Evolutionary conservation across 2,329 filamentous ascomycete species (phyloP), one percentile per base, ranked within the genome.

Genomic region (Xylariales sp.): DNA sequence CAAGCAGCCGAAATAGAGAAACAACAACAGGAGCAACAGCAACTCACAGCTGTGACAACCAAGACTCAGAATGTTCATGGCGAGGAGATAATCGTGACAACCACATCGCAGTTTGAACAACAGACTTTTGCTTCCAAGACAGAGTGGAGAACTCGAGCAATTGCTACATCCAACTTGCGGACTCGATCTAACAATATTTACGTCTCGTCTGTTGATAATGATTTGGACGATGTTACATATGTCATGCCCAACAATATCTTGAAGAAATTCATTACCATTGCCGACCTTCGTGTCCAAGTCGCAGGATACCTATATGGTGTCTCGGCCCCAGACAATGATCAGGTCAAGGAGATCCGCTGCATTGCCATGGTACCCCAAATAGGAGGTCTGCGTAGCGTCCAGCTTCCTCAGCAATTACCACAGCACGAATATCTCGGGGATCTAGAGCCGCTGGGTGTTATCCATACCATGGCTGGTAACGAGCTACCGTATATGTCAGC

Each of bases 181-280:
- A 97, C 94, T 55, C 87, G 96, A 72, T 89, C 96, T 57, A 99
- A 98, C 86, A 97, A 99, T 81, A 97, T 99, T 76, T 99, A 98
- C 80, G 97, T 99, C 74, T 97, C 96, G 7, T 96, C 94, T 0
- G 94, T 97, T 62, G 96, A 98, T 78, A 92, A 95, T 72, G 92
- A 94, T 62, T 89, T 96, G 71, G 94, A 97, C 68, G 93, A 94
- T 75, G 91, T 93, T 77, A 99, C 95, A 0, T 99, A 98, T 76
- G 93, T 99, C 76, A 97, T 99, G 93, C 96, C 96, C 0, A 99
- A 98, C 88, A 99, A 99, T 80, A 91, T 99, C 56, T 87, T 99
- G 75, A 97, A 97, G 86, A 93, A 93, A 72, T 99, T 99, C 85
- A 98, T 99, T 82, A 96, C 93, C 30, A 97, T 99, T 77, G 92